Evolutionary conservation across 495 filamentous ascomycete genomes (phyloP).

Genomic region (Trichoderma erinaceum): DNA sequence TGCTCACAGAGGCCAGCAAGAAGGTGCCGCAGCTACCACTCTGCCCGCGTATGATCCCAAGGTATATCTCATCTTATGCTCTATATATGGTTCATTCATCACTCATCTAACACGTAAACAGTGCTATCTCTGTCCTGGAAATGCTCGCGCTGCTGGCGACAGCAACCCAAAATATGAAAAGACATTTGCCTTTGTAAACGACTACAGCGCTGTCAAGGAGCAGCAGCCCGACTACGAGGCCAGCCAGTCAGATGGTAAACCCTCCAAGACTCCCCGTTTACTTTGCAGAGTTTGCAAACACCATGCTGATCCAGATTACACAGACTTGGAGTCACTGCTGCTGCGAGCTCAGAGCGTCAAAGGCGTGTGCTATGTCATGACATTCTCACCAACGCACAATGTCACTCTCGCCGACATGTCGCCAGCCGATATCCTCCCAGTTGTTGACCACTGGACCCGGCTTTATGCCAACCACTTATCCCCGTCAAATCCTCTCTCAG

Average conservation of each 20-base stretch:
- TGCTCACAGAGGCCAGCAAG: conserved; percentile 72
- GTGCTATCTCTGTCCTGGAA: conserved; percentile 96
- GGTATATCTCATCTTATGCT: conserved; percentile 31
- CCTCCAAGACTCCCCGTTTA: background rate
- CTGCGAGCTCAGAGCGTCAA: conserved; percentile 81
- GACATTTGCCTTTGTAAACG: conserved; percentile 95
- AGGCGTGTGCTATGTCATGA: conserved; percentile 96
- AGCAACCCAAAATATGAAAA: conserved; percentile 77
- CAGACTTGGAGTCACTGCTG: conserved; percentile 69
- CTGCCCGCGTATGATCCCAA: conserved; percentile 75
- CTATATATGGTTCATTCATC: conserved; percentile 14
- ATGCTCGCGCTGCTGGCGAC: conserved; percentile 85
- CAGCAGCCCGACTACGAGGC: conserved; percentile 57
- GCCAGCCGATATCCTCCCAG: conserved; percentile 60
- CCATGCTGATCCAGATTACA: background rate
- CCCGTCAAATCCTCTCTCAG: conserved; percentile 57
- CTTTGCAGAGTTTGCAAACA: background rate
- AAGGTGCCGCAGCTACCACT: conserved; percentile 67
- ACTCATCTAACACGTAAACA: conserved; percentile 24
- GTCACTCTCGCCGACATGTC: conserved; percentile 84
- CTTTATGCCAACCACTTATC: conserved; percentile 81
- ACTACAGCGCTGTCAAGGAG: conserved; percentile 96
- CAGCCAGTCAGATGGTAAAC: conserved; percentile 27
- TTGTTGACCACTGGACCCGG: conserved; percentile 80
- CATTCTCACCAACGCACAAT: conserved; percentile 85